These are phyloP conservation scores for Guadua angustifolia DNA, from an alignment of 176 grass and related monocot genomes.

Conservation along the genomic window DNA sequence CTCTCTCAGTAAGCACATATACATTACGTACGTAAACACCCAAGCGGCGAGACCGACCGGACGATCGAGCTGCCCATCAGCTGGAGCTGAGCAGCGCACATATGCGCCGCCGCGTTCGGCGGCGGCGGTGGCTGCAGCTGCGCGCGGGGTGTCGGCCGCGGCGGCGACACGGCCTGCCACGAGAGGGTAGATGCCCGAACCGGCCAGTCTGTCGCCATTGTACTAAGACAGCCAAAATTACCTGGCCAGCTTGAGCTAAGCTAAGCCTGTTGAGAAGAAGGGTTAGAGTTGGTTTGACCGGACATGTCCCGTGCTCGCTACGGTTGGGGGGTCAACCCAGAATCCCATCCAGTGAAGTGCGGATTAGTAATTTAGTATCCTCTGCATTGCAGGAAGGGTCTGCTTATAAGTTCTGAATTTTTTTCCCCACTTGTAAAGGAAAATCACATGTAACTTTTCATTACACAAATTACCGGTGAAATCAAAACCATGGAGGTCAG, in stretches of 20 bases:
- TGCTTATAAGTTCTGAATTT: too few relatives aligned
- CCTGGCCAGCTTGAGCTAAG: background rate
- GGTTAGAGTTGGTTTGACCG: background rate
- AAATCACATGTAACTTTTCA: too few relatives aligned
- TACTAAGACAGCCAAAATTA: constrained; percentile 20
- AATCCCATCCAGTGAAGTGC: background rate
- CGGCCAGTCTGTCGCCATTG: background rate
- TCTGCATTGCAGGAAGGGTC: too few relatives aligned
- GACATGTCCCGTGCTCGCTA: background rate
- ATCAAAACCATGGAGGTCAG: too few relatives aligned
- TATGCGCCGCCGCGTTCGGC: constrained; percentile 28
- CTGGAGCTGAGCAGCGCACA: background rate
- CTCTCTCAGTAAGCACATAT: background rate
- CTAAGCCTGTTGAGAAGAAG: background rate
- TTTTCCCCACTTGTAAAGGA: too few relatives aligned
- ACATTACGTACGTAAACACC: background rate
- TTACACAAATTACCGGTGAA: too few relatives aligned
- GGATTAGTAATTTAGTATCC: background rate
- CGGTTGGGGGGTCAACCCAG: background rate
- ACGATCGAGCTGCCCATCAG: background rate
- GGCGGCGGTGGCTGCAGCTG: constrained; percentile 15
- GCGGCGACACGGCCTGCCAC: constrained; percentile 23
- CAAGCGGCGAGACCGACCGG: background rate
- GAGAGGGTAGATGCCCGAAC: background rate
- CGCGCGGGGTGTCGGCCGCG: constrained; percentile 28